phyloP scores from a whole-genome alignment of 1,139 yeast species.

The Geotrichum macrosporum region DNA sequence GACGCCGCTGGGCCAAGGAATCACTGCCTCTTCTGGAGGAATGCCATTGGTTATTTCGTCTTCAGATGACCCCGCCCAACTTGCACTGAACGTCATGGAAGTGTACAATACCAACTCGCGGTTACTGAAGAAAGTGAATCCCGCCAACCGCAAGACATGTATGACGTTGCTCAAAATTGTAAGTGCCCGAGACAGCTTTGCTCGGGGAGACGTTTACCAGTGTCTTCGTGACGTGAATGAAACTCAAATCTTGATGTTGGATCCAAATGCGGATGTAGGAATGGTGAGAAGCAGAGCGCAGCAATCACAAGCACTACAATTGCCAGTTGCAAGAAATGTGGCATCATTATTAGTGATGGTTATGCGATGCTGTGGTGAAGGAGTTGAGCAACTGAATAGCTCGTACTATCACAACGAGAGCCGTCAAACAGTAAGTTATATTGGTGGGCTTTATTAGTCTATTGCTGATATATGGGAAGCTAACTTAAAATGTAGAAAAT shows the following conservation, averaged over 20 bases:
- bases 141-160: conserved; percentile 51
- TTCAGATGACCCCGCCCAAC: conserved; percentile 40
- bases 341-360: conserved; percentile 77
- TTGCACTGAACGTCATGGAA: conserved; percentile 41
- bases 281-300: conserved; percentile 53
- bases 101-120: conserved; percentile 37
- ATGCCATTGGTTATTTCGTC: conserved; percentile 34
- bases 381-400: conserved; percentile 50
- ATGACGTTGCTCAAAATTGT: conserved; percentile 61
- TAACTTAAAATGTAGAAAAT: conserved; percentile 52
- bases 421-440: conserved; percentile 39
- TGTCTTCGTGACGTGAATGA: conserved; percentile 53
- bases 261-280: conserved; percentile 44
- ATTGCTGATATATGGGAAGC: too few relatives aligned
- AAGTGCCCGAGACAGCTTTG: conserved; percentile 59
- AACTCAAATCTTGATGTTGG: conserved; percentile 64
- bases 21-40: conserved; percentile 34
- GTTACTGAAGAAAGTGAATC: conserved; percentile 34
- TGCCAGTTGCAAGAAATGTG: conserved; percentile 68
- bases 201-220: conserved; percentile 55
- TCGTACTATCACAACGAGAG: conserved; percentile 47
- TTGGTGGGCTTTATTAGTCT: too few relatives aligned
- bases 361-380: conserved; percentile 70
- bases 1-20: conserved; percentile 65
- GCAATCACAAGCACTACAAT: conserved; percentile 59